Base-by-base conservation (phyloP, 495 filamentous ascomycete species). In the Daldinia vernicosa region DNA sequence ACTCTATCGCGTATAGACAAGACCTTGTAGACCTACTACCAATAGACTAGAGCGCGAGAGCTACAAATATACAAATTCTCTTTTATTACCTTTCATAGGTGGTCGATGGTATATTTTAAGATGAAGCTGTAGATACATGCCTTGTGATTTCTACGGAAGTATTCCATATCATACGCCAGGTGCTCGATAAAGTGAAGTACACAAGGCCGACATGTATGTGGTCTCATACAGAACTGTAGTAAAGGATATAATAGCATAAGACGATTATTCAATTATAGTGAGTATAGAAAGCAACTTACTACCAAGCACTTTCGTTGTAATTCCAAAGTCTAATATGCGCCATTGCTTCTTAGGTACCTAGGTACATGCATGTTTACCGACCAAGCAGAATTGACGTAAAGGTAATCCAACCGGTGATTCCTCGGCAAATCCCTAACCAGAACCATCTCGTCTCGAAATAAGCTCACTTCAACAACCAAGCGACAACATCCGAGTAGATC, bases 1-100 rank as follows among this genome's bases (percentile, higher is more conserved):
- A 15, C 37, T 30, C 40, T 55, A 40, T 55, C 66, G 59, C 28
- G 63, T 75, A 63, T 76, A 76, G 75, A 77, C 74, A 76, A 74
- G 70, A 70, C 64, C 47, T 55, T 63, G 70, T 74, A 75, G 65
- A 77, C 55, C 64, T 69, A 76, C 17, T 22, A 61, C 67, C 54
- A 70, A 77, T 77, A 77, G 74, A 76, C 65, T 32, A 35, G 65
- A 53, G 32, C 54, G 52, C 28, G 59, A 67, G 26, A 56, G 70
- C 50, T 53, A 54, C 60, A 9, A 66, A 60, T 28, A 66, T 72
- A 45, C 60, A 66, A 15, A 30, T 17, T 7, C 66, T 62, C 58
- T 24, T 58, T 61, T 26, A 60, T 54, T 61, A 14, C 33, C 1
- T n/a, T n/a, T n/a, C n/a, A n/a, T n/a, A n/a, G n/a, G n/a, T 0